Conservation (phyloP, 2,329 filamentous ascomycete species). For the Aureobasidium sp. region DNA sequence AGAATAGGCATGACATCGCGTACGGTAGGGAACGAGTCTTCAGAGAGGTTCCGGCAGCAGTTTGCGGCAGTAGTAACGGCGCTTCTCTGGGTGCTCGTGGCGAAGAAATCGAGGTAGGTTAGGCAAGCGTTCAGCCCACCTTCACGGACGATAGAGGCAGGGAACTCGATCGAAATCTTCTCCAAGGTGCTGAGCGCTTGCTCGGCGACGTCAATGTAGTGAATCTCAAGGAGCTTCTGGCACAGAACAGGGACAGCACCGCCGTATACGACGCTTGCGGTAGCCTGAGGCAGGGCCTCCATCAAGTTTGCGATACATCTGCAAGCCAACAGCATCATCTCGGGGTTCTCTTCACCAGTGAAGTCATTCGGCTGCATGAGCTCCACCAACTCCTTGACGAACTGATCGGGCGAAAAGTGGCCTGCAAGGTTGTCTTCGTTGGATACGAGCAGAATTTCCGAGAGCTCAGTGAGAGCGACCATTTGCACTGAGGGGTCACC, state of each 20-base stretch:
- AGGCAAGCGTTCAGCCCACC: constrained; percentile 93
- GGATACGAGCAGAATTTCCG: constrained; percentile 85
- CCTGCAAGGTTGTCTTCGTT: constrained; percentile 95
- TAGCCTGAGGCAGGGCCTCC: constrained; percentile 89
- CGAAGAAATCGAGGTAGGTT: constrained; percentile 94
- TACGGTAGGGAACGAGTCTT: constrained; percentile 86
- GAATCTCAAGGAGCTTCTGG: constrained; percentile 89
- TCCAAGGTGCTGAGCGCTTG: constrained; percentile 93
- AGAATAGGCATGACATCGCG: constrained; percentile 95
- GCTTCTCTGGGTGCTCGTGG: constrained; percentile 91
- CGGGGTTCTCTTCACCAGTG: constrained; percentile 74
- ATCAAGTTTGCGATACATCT: constrained; percentile 94
- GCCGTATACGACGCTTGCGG: constrained; percentile 92
- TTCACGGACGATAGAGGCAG: constrained; percentile 87
- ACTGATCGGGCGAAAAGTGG: constrained; percentile 88
- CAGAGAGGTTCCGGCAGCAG: constrained; percentile 92
- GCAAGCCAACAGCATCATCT: constrained; percentile 95
- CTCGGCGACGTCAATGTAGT: constrained; percentile 95
- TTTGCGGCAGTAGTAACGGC: constrained; percentile 97
- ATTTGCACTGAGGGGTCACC: constrained; percentile 81
- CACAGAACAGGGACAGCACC: constrained; percentile 90
- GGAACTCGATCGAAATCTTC: constrained; percentile 96
- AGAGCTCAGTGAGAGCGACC: constrained; percentile 86
- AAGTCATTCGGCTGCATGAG: constrained; percentile 89
- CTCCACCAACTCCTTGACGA: constrained; percentile 85